Base-by-base conservation (phyloP, 768 basidiomycete genomes). In the Boletellus ananiceps region DNA sequence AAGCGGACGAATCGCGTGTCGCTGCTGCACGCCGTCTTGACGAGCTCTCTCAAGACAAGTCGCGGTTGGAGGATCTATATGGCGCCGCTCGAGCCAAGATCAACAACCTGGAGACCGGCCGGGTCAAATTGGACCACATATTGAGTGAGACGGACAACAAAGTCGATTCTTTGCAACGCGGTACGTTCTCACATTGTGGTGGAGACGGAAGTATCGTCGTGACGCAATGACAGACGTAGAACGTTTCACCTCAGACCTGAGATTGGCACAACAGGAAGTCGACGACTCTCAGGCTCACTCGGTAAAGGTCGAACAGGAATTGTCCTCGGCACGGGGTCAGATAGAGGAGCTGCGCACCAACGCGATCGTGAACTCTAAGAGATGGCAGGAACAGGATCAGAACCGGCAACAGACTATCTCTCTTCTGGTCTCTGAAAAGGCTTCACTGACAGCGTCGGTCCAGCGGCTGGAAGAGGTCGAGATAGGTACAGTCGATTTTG, bases 371-470 rank as follows among this genome's bases (percentile, higher is more conserved):
- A 46, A 53, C 33, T 55, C 56, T 7, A 43, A 41, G 37, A 60
- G 46, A 31, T 60, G 64, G 46, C 64, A 65, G 15, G 62, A 66
- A 12, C 65, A 66, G 34, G 65, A 75, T 39, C 74, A 78, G 56
- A 83, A 77, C 57, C 84, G 86, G 56, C 82, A 81, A 51, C 83
- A 83, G 57, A 87, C 86, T 0, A 88, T 93, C 49, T 74, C 84
- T 40, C 64, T 86, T n/a, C 73, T 93, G 13, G 87, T 91, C 16
- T 76, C 81, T 3, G 87, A 88, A 59, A 88, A 87, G 65, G 76
- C 80, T 7, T 72, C 77, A 16, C 71, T 88, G 32, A 69, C 72
- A 14, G 63, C 76, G n/a, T 79, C 83, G 36, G 63, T 86, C 36
- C 75, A 84, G 54, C 76, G 77, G 44, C 60, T 85, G 40, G 78